Base-by-base conservation (phyloP, 1,284 basidiomycete species). In the Melampsora larici-populina region DNA sequence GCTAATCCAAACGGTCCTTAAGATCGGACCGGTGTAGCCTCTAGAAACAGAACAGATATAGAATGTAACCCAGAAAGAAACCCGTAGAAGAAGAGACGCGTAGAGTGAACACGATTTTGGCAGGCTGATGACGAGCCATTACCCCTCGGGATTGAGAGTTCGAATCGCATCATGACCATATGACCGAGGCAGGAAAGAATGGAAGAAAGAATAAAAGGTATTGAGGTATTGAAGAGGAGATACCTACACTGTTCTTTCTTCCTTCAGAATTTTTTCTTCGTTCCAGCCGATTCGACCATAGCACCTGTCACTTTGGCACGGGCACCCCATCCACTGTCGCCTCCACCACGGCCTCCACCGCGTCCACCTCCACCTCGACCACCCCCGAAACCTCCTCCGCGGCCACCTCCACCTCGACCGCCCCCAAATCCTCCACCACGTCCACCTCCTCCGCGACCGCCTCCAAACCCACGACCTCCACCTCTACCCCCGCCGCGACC, bases 401-500 rank as follows among this genome's bases (percentile, higher is more conserved):
- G 60, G 31, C 63, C 62, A 15, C 33, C 66, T 13, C 60, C 24
- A 24, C 31, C 55, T 18, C 69, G 33, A 3, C 70, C 70, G 18
- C 33, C 84, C 21, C 86, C 85, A 77, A 86, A 84, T 79, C 29
- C 36, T 62, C 71, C 49, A 79, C 66, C 66, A 46, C 66, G 40
- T 2, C 66, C 6, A 15, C 8, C 29, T 29, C 80, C 80, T 49
- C 82, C 81, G 36, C 81, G 78, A 29, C 80, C 81, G 31, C 81
- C 77, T 8, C 78, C 64, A 21, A 71, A 65, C 6, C 81, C 76
- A 26, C 80, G 75, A 29, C 82, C 81, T 40, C 81, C 79, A 71
- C 88, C 84, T 63, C 87, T 84, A 26, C 87, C 85, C 70, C 87
- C 83, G 71, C 85, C 81, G 18, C 85, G 81, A 58, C 85, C 86